A percentile compares a stretch with the other conserved stretches of the same genome.
These are phyloP conservation scores for Lachnellula suecica DNA, from an alignment of 2,329 filamentous ascomycete species.

Conservation along the genomic window DNA sequence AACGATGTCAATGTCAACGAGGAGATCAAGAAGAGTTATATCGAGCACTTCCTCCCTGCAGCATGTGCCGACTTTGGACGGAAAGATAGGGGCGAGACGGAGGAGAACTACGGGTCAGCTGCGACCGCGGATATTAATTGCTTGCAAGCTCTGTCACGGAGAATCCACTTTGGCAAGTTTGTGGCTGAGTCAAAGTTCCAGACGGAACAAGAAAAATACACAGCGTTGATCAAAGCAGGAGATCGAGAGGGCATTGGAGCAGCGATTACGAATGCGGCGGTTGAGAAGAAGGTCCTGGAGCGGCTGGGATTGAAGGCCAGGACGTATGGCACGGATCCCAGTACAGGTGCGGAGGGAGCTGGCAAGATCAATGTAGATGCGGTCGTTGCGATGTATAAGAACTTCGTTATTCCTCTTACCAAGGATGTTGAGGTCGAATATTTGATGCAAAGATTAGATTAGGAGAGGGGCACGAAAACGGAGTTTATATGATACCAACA, in stretches of 20 bases:
- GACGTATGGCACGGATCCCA: slow-evolving; percentile 91
- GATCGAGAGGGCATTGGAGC: slow-evolving; percentile 81
- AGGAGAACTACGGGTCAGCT: slow-evolving; percentile 93
- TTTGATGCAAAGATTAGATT: slow-evolving; percentile 81
- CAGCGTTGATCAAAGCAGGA: slow-evolving; percentile 74
- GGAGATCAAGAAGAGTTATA: slow-evolving; percentile 83
- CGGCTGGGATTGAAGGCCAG: slow-evolving; percentile 83
- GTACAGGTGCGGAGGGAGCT: slow-evolving; percentile 54
- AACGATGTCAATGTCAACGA: slow-evolving; percentile 91
- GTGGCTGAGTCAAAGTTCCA: slow-evolving; percentile 95
- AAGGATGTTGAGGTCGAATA: slow-evolving; percentile 99
- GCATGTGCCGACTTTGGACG: slow-evolving; percentile 79
- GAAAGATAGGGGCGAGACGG: slow-evolving; percentile 76
- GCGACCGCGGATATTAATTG: slow-evolving; percentile 89
- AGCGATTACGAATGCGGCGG: slow-evolving; percentile 85
- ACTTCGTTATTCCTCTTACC: slow-evolving; percentile 95
- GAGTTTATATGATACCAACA: too few relatives aligned
- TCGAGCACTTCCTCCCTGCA: slow-evolving; percentile 76
- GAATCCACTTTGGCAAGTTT: slow-evolving; percentile 98
- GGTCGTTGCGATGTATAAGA: slow-evolving; percentile 84
- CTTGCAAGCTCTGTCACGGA: slow-evolving; percentile 82
- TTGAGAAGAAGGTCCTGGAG: slow-evolving; percentile 90
- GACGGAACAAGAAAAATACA: slow-evolving; percentile 78
- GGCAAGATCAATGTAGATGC: slow-evolving; percentile 91
- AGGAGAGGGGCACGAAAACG: too few relatives aligned